Percentiles rank a stretch among this genome's conserved stretches.
These are phyloP conservation scores for Schoenoplectus tabernaemontani DNA, from an alignment of 202 grass and related monocot species.

Conservation along the genomic window DNA sequence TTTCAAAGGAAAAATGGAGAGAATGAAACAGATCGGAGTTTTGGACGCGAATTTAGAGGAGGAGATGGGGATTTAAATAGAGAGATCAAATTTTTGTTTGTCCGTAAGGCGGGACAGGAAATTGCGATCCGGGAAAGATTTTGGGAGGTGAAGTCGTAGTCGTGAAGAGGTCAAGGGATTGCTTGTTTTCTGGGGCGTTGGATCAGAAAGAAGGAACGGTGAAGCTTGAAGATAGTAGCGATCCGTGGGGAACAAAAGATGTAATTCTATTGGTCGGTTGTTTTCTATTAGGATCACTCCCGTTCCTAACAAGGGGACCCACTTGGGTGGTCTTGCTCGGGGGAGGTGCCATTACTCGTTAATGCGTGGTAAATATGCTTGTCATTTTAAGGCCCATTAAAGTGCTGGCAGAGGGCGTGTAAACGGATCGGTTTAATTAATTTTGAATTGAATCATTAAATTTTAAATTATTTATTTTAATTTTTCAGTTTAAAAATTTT, in stretches of 20 bases:
- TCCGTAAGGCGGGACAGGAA: background rate
- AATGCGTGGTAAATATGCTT: no score
- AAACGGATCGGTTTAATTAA: no score
- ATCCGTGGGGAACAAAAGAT: conserved; percentile 13
- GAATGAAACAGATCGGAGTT: background rate
- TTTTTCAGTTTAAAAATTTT: no score
- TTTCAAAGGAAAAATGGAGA: background rate
- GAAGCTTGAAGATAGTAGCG: background rate
- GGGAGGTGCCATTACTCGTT: no score
- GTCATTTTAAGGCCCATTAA: no score
- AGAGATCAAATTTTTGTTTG: background rate
- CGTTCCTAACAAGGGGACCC: no score
- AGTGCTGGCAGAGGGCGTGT: no score
- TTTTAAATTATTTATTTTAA: no score
- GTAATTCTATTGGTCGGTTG: conserved; percentile 28
- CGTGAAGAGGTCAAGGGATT: background rate
- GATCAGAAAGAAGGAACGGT: conserved; percentile 26
- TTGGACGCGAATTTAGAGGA: background rate
- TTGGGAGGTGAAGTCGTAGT: no score
- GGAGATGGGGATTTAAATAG: background rate
- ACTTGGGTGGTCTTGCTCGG: background rate
- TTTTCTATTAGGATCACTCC: background rate
- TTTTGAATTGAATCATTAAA: no score
- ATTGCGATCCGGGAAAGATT: background rate
- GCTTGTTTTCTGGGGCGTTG: conserved; percentile 8